Base-by-base conservation (phyloP, 2,329 filamentous ascomycete species). In the Diplodia seriata region DNA sequence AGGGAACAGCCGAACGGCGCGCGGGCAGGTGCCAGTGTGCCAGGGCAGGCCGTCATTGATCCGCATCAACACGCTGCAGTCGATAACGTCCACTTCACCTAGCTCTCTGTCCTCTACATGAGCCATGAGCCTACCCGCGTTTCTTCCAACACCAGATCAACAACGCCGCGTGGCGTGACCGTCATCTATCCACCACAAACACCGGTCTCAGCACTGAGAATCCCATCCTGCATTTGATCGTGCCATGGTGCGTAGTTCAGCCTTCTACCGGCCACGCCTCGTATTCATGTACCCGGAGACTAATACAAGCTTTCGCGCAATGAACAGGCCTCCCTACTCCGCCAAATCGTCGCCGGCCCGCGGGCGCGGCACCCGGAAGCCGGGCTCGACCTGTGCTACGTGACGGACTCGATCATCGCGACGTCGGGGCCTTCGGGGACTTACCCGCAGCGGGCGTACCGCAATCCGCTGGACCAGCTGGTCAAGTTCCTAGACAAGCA, bases 321-420 rank as follows among this genome's bases (percentile, higher is more conserved):
- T n/a, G n/a, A 40, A 61, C 61, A 79, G 77, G 77, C 77, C 56
- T 78, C 77, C 7, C 81, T 98, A 70, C 86, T 98, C 72, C 91
- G 94, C 73, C 92, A 97, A 77, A 92, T 98, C 71, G 93, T 98
- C 70, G 93, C 95, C 54, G 90, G 94, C 11, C 94, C 95, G 14
- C 89, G 95, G 72, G 85, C 90, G 69, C 88, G 90, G 73, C 94
- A 98, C 77, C 86, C 91, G 36, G 94, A 97, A 82, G 91, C 94
- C 8, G 91, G 91, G 6, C 85, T 99, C 31, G 95, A 99, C 77
- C 86, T 99, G 54, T 98, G 94, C 84, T 99, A 99, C 80, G 94
- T 98, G 43, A 97, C 93, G 0, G 89, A 94, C 74, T 88, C 91
- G 74, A 92, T 89, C 71, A 85, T 87, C 72, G 85, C 81, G 70